Conservation (phyloP, 768 basidiomycete species). For the Hygrocybe coccinea region DNA sequence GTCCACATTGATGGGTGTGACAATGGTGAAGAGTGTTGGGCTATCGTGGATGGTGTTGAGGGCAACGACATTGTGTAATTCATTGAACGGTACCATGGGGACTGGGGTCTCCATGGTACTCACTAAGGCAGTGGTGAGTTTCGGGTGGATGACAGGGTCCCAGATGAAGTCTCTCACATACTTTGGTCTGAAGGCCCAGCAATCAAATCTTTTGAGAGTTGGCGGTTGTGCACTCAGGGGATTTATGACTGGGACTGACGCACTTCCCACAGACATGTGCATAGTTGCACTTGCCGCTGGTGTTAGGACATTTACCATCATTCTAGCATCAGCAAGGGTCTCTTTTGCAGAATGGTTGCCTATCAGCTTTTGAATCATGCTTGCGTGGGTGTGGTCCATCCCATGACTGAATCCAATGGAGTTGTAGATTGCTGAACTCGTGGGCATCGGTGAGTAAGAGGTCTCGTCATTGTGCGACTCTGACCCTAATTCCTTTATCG, state of each 20-base stretch:
- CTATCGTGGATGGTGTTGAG: not conserved
- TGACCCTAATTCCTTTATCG: conserved; percentile 20
- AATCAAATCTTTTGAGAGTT: not conserved
- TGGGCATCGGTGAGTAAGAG: conserved; percentile 13
- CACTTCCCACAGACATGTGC: conserved; percentile 17
- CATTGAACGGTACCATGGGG: not conserved
- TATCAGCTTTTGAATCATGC: not conserved
- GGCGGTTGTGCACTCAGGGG: not conserved
- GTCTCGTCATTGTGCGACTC: conserved; percentile 5
- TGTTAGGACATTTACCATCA: conserved; percentile 13
- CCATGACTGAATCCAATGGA: conserved; percentile 12
- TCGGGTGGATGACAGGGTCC: not conserved
- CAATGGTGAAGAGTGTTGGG: conserved; percentile 18
- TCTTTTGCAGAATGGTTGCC: not conserved
- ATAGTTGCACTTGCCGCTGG: conserved; percentile 11
- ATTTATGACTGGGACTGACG: conserved; percentile 3
- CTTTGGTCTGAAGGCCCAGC: not conserved
- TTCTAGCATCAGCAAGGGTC: conserved; percentile 16
- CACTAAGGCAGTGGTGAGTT: not conserved
- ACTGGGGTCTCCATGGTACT: not conserved
- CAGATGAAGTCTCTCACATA: not conserved
- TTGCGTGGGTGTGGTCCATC: not conserved
- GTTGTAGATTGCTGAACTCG: conserved; percentile 13
- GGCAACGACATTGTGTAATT: not conserved
- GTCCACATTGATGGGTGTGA: conserved; percentile 22